These are phyloP conservation scores for Apophysomyces elegans DNA, from an alignment of 371 early-diverging fungal species.

Conservation along the genomic window DNA sequence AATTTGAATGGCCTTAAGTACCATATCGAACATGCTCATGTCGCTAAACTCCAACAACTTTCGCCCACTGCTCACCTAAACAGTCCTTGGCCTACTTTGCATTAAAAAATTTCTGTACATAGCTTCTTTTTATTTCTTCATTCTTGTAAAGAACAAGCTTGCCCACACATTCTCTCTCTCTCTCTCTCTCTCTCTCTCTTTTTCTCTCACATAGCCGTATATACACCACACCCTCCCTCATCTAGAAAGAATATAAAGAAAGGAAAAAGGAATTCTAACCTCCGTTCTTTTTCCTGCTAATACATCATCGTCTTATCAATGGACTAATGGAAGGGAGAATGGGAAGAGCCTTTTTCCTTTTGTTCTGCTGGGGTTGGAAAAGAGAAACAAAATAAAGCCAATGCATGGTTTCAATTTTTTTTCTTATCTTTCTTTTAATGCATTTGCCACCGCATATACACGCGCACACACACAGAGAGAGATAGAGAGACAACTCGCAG, in stretches of 20 bases:
- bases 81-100: neutral
- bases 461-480: neutral
- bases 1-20: conserved; percentile 96
- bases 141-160: no score
- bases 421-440: conserved; percentile 6
- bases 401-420: neutral
- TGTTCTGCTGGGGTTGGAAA: no score
- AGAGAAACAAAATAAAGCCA: no score
- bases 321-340: no score
- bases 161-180: no score
- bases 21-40: conserved; percentile 81
- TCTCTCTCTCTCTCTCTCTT: no score
- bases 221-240: neutral
- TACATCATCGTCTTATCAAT: no score
- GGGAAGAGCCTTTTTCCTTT: no score
- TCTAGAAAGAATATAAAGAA: no score
- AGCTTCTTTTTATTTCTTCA: neutral
- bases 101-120: conserved; percentile 5
- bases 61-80: neutral
- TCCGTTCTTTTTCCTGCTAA: no score
- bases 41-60: neutral
- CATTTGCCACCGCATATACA: neutral
- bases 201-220: neutral
- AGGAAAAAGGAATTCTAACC: no score
- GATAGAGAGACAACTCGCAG: conserved; percentile 1